Evolutionary conservation across 2,329 filamentous ascomycete genomes (phyloP).

Genomic region (Microascus cirrosus): DNA sequence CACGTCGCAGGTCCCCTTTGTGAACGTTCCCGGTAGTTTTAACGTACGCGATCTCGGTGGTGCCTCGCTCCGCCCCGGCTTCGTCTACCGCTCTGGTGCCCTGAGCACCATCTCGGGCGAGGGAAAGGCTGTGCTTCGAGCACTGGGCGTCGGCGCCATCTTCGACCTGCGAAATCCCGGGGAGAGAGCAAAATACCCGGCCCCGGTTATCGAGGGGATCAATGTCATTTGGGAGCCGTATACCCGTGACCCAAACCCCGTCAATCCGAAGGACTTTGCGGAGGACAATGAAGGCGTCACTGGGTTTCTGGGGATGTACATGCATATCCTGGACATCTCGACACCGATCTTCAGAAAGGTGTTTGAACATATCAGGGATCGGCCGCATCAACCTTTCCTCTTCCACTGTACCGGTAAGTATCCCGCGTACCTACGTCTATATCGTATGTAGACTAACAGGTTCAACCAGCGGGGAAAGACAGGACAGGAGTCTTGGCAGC

Average conservation of each 20-base stretch:
- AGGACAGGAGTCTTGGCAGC: not conserved
- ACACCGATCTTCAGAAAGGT: not conserved
- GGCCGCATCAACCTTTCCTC: not conserved
- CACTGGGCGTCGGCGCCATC: slow-evolving; percentile 49
- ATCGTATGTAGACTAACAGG: not conserved
- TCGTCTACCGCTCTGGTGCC: slow-evolving; percentile 61
- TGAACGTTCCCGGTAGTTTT: slow-evolving; percentile 42
- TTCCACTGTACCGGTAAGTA: not conserved
- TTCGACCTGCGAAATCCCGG: slow-evolving; percentile 49
- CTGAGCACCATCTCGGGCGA: slow-evolving; percentile 43
- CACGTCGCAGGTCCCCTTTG: slow-evolving; percentile 28
- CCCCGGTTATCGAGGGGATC: not conserved
- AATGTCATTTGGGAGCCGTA: not conserved
- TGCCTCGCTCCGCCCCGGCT: slow-evolving; percentile 37
- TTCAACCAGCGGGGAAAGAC: not conserved
- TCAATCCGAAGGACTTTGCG: not conserved
- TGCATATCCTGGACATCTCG: not conserved
- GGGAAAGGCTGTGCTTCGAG: slow-evolving; percentile 38
- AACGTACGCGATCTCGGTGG: slow-evolving; percentile 62
- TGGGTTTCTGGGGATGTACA: not conserved
- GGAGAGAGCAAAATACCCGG: not conserved
- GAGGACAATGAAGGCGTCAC: not conserved
- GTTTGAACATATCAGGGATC: not conserved
- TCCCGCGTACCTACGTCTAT: not conserved
- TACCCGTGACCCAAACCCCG: not conserved